Evolutionary conservation across 495 filamentous ascomycete genomes (phyloP), one percentile per base, ranked within the genome.

Genomic region (Penicillium longicatenatum): DNA sequence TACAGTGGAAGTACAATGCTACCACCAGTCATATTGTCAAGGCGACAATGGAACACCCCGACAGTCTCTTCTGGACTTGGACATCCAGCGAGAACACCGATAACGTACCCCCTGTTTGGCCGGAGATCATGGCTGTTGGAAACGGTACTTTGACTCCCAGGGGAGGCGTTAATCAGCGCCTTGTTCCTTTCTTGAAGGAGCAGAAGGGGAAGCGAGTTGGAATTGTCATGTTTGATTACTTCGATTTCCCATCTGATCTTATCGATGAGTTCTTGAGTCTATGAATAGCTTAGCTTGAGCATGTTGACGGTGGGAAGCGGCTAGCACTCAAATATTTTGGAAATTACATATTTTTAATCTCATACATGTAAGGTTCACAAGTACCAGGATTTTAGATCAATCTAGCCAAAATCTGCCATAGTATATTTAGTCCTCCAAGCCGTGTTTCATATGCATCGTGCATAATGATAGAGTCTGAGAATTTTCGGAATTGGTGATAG

Each of bases 181-280:
- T 70, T 6, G 45, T 67, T 17, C 14, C 59, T 3, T 69, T 63
- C 22, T 29, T 71, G 29, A 58, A 62, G 37, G n/a, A 55, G 35
- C 61, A 66, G 22, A 65, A 65, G 26, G 59, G 62, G 16, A 67
- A 69, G 46, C 55, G 66, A 14, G 24, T 71, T 20, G 68, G 68
- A 2, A 70, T 83, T 62, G 75, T 84, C 14, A 80, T 84, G 66
- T 72, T 84, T 68, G 82, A 84, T 54, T 83, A 79, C 58, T 69
- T 59, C 48, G 61, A 67, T 14, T 30, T 55, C 10, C 64, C 64
- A 19, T 39, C 51, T 5, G 43, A 57, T 11, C 35, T 67, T 10
- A 57, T 64, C 20, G 64, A 67, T 45, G 54, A 44, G 5, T 62
- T 67, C 21, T 29, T 67, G 30, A 24, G 33, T 52, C 9, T 52